Evolutionary conservation across 2,329 filamentous ascomycete genomes (phyloP).

Genomic region (Trichoderma oligosporum): DNA sequence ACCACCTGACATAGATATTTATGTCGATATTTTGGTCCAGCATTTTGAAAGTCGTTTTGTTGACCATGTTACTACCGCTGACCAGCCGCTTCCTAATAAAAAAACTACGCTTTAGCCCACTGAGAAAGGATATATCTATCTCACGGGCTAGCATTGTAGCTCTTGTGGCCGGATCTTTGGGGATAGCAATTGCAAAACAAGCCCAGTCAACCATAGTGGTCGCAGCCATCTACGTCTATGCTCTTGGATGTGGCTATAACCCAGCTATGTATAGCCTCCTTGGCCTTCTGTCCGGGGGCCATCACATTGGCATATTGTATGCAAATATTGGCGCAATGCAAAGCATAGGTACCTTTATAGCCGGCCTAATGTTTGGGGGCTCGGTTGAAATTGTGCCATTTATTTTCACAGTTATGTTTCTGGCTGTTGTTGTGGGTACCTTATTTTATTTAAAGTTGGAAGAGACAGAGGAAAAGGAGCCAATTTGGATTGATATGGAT

Average conservation of each 20-base stretch:
- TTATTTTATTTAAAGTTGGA: slow-evolving; percentile 1
- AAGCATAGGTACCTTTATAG: not conserved
- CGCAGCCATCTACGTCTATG: slow-evolving; percentile 7
- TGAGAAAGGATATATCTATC: not conserved
- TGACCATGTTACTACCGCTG: slow-evolving; percentile 6
- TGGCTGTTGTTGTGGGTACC: not conserved
- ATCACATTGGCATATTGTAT: slow-evolving; percentile 5
- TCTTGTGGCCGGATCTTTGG: slow-evolving; percentile 5
- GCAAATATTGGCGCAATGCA: slow-evolving; percentile 5
- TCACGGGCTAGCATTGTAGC: slow-evolving; percentile 10
- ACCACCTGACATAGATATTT: slow-evolving; percentile 2
- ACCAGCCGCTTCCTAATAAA: not conserved
- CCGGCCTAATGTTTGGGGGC: not conserved
- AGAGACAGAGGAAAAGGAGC: not conserved
- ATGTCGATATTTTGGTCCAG: not conserved
- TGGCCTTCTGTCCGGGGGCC: not conserved
- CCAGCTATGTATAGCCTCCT: slow-evolving; percentile 10
- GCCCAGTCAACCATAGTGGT: not conserved
- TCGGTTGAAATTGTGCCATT: not conserved
- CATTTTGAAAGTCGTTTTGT: not conserved
- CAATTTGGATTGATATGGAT: slow-evolving; percentile 1
- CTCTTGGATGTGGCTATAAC: slow-evolving; percentile 5
- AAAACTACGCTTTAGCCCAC: slow-evolving; percentile 1
- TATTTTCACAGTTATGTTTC: not conserved
- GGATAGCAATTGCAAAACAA: not conserved